phyloP scores from a whole-genome alignment of 768 basidiomycete genomes.

The Hebeloma cylindrosporum region DNA sequence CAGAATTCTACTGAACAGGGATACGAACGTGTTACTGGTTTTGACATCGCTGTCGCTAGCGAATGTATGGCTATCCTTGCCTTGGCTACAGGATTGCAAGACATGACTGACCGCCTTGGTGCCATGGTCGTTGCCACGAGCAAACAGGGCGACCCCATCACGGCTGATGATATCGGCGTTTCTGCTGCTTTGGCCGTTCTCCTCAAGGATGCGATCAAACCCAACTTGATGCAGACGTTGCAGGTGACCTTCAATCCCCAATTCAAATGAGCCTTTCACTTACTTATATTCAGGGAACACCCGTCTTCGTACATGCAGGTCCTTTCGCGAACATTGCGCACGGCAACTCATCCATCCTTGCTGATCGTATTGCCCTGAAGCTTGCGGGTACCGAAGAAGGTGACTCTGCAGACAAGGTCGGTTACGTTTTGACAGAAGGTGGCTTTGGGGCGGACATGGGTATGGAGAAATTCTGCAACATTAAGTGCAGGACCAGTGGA shows the following conservation, averaged over 20 bases:
- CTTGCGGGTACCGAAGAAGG: conserved; percentile 94
- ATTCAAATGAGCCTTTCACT: neutral
- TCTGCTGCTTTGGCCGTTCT: conserved; percentile 94
- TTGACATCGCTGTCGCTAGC: conserved; percentile 96
- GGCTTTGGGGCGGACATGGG: conserved; percentile 99
- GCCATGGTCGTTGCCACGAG: conserved; percentile 97
- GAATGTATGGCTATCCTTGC: conserved; percentile 99
- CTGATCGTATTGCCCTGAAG: conserved; percentile 96
- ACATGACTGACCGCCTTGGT: conserved; percentile 91
- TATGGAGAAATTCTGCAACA: conserved; percentile 99
- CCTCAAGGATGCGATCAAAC: conserved; percentile 99
- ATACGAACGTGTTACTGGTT: conserved; percentile 84
- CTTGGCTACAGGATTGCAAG: conserved; percentile 79
- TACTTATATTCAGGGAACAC: conserved; percentile 65
- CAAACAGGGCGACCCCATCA: conserved; percentile 88
- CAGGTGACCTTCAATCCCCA: conserved; percentile 48
- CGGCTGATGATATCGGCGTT: conserved; percentile 94
- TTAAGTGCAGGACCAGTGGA: conserved; percentile 95
- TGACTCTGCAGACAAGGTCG: conserved; percentile 74
- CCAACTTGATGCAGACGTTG: conserved; percentile 97
- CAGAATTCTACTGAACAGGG: conserved; percentile 88
- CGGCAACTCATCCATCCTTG: conserved; percentile 97
- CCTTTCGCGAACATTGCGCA: conserved; percentile 99
- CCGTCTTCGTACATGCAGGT: conserved; percentile 98
- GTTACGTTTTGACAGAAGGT: conserved; percentile 97